Evolutionary conservation across 768 basidiomycete genomes (phyloP).

Genomic region (Auricularia cornea): DNA sequence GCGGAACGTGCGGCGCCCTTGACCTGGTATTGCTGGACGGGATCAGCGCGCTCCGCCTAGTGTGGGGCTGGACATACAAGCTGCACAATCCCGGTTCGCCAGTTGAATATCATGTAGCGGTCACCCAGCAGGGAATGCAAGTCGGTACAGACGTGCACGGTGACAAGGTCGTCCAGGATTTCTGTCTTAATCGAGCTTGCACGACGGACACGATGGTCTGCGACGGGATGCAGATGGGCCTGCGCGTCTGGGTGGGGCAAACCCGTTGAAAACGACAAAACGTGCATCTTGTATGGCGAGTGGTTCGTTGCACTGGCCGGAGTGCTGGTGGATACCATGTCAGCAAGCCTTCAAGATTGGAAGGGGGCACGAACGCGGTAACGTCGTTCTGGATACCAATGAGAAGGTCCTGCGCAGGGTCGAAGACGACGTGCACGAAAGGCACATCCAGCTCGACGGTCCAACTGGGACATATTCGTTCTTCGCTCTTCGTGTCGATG

Average conservation of each 20-base stretch:
- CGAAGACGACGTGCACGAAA: neutral
- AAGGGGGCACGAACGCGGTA: neutral
- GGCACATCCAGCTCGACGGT: neutral
- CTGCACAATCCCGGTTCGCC: neutral
- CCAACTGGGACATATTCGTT: neutral
- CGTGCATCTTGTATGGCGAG: constrained; percentile 1
- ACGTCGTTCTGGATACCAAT: neutral
- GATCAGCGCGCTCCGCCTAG: too few relatives aligned
- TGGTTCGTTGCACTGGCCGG: neutral
- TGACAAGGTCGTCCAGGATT: neutral
- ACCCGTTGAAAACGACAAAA: neutral
- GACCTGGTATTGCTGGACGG: neutral
- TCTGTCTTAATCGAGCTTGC: neutral
- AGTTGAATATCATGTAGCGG: neutral
- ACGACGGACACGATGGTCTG: neutral
- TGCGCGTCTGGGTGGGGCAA: neutral
- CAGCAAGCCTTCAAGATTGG: neutral
- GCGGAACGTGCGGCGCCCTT: neutral
- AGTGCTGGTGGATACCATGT: too few relatives aligned
- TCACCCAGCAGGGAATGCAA: neutral
- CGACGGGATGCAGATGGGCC: neutral
- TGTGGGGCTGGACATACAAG: too few relatives aligned
- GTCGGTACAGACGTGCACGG: neutral
- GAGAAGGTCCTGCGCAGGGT: neutral
- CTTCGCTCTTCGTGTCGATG: neutral